A percentile compares a stretch with the other conserved stretches of the same genome.
Conservation (phyloP, 2,329 filamentous ascomycete genomes). For the Onygenales sp. region DNA sequence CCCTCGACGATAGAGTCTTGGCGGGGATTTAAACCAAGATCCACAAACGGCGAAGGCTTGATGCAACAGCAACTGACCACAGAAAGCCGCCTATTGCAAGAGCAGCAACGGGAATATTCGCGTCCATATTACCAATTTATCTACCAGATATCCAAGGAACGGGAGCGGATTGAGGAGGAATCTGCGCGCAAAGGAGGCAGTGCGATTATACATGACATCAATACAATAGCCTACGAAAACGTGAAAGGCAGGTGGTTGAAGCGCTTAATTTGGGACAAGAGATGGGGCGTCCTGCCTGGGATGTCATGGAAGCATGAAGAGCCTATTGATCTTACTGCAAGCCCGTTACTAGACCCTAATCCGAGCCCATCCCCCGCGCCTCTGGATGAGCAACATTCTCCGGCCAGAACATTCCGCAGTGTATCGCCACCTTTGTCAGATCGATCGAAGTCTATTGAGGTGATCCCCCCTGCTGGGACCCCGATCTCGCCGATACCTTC, state of each 20-base stretch:
- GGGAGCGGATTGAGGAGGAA: constrained; percentile 11
- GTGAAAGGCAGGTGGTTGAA: constrained; percentile 20
- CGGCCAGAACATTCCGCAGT: too few relatives aligned
- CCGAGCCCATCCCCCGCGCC: too few relatives aligned
- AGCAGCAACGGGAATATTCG: constrained; percentile 16
- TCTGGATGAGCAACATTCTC: too few relatives aligned
- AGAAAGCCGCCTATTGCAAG: constrained; percentile 9
- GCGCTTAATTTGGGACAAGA: constrained; percentile 19
- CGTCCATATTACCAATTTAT: constrained; percentile 21
- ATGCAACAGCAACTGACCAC: constrained; percentile 5
- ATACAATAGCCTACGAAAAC: constrained; percentile 20
- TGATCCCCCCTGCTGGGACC: too few relatives aligned
- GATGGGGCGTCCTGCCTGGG: constrained; percentile 21
- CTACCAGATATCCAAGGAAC: constrained; percentile 19
- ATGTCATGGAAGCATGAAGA: constrained; percentile 24
- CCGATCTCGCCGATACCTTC: too few relatives aligned
- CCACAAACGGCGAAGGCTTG: constrained; percentile 12
- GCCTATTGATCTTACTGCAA: constrained; percentile 2
- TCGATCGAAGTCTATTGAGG: too few relatives aligned
- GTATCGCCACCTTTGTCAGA: too few relatives aligned
- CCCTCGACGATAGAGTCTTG: background rate
- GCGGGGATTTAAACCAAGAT: constrained; percentile 1
- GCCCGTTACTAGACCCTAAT: too few relatives aligned
- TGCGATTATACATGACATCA: constrained; percentile 13
- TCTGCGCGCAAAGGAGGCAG: background rate